phyloP scores from a whole-genome alignment of 2,329 filamentous ascomycete species.

The Hypoxylon rubiginosum region DNA sequence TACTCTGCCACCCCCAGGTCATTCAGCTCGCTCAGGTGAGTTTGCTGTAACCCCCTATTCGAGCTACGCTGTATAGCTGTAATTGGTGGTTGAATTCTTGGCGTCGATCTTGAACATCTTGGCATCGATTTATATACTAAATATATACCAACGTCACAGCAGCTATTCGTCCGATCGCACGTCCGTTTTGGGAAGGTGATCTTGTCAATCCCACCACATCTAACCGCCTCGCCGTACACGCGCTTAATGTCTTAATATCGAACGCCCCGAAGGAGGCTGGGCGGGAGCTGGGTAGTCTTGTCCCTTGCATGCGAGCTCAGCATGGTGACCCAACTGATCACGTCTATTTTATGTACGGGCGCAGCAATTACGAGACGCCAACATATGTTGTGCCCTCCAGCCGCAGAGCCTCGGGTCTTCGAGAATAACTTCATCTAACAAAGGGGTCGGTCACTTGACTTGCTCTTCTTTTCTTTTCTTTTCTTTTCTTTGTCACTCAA shows the following conservation, averaged over 20 bases:
- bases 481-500: not conserved
- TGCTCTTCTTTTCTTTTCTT: not conserved
- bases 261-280: not conserved
- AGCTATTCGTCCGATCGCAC: conserved; percentile 2
- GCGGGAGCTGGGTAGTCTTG: not conserved
- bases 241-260: conserved; percentile 7
- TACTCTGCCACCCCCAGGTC: not conserved
- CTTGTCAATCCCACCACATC: conserved; percentile 10
- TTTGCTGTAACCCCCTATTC: not conserved
- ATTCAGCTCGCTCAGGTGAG: not conserved
- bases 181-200: conserved; percentile 13
- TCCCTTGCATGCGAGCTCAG: not conserved
- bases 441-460: not conserved
- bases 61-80: not conserved
- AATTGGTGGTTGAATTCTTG: not conserved
- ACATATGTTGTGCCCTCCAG: not conserved
- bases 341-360: not conserved
- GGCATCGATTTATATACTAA: conserved; percentile 3
- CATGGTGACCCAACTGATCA: not conserved
- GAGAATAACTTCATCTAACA: not conserved
- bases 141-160: not conserved
- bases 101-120: conserved; percentile 8
- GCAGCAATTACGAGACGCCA: not conserved
- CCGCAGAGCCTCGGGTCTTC: not conserved
- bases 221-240: conserved; percentile 15